Percentiles rank a stretch among this genome's conserved stretches.
Evolutionary conservation across 805 yeast species (phyloP).

Genomic region (Saccharomyces kudriavzevii): DNA sequence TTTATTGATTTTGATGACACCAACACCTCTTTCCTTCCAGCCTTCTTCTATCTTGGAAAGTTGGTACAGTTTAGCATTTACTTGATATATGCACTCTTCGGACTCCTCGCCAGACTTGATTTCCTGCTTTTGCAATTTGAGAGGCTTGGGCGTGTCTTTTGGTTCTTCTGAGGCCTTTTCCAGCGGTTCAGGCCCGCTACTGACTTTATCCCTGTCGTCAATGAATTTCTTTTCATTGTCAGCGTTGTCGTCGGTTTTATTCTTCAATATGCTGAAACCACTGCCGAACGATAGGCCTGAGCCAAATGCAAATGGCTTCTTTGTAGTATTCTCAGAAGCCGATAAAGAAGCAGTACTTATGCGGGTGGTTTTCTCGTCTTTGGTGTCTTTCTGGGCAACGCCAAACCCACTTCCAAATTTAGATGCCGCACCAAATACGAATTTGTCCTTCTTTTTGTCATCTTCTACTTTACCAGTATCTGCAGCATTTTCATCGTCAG

Average conservation of each 20-base stretch:
- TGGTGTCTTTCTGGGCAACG: conserved; percentile 10
- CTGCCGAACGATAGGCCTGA: conserved; percentile 38
- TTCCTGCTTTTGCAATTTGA: conserved; percentile 52
- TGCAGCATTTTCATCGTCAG: conserved; percentile 1
- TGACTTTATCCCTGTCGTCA: conserved; percentile 6
- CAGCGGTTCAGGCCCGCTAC: conserved; percentile 7
- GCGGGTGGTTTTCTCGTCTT: conserved; percentile 2
- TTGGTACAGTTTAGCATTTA: conserved; percentile 75
- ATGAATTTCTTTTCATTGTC: conserved; percentile 9
- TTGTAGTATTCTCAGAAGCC: conserved; percentile 1
- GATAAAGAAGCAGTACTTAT: conserved; percentile 1
- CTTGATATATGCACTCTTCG: conserved; percentile 59
- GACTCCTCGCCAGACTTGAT: conserved; percentile 85
- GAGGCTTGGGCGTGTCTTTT: conserved; percentile 17
- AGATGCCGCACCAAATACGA: conserved; percentile 50
- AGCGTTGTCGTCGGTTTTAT: conserved; percentile 5
- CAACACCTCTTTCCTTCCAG: conserved; percentile 95
- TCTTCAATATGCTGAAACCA: conserved; percentile 25
- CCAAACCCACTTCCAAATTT: conserved; percentile 38
- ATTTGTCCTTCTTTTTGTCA: conserved; percentile 32
- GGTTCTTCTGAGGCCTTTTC: conserved; percentile 9
- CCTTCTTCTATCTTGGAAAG: conserved; percentile 59
- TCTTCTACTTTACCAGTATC: conserved; percentile 1
- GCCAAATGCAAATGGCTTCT: conserved; percentile 35
- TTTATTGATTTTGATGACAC: conserved; percentile 71